Percentiles rank a stretch among this genome's conserved stretches.
Conservation (phyloP, 2,329 filamentous ascomycete species). For the Nemania sp. region DNA sequence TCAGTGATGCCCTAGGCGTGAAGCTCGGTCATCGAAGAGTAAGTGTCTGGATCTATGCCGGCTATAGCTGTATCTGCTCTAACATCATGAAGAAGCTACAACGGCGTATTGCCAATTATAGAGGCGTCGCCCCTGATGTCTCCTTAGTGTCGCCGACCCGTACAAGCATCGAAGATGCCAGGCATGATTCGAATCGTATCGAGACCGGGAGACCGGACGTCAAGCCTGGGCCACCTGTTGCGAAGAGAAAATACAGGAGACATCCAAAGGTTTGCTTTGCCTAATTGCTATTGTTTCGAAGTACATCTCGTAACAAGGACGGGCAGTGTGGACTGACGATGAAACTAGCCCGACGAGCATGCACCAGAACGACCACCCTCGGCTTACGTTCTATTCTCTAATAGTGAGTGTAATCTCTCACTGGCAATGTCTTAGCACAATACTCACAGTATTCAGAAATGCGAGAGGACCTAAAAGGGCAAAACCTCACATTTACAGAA, state of each 20-base stretch:
- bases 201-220: constrained; percentile 50
- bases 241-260: constrained; percentile 75
- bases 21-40: constrained; percentile 82
- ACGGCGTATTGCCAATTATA: constrained; percentile 74
- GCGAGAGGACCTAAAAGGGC: constrained; percentile 75
- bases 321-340: constrained; percentile 8
- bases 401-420: constrained; percentile 59
- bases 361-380: constrained; percentile 80
- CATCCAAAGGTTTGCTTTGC: constrained; percentile 68
- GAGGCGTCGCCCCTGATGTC: constrained; percentile 61
- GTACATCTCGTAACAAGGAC: too few species aligned
- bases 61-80: constrained; percentile 2
- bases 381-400: constrained; percentile 84
- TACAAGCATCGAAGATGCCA: constrained; percentile 56
- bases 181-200: constrained; percentile 55
- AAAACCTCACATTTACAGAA: constrained; percentile 78
- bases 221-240: constrained; percentile 47
- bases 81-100: constrained; percentile 68
- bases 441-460: constrained; percentile 56
- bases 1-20: constrained; percentile 71
- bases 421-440: background rate
- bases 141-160: constrained; percentile 55
- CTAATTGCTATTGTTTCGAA: too few species aligned
- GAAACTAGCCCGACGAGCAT: constrained; percentile 69
- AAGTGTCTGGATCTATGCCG: constrained; percentile 41